These are phyloP conservation scores for Biscogniauxia marginata DNA, from an alignment of 2,329 filamentous ascomycete genomes.

Conservation along the genomic window DNA sequence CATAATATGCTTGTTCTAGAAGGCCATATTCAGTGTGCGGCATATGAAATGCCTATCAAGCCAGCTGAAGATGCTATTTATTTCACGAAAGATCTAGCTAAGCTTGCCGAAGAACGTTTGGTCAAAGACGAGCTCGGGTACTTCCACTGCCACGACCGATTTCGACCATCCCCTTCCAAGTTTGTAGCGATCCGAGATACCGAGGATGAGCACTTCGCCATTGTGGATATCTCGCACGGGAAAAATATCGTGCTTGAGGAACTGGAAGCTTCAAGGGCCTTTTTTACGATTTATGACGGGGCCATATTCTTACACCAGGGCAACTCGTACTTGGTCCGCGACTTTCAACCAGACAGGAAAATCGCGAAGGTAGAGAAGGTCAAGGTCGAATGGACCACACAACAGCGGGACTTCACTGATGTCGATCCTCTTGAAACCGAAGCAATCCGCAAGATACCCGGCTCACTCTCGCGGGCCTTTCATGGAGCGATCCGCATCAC, in stretches of 20 bases:
- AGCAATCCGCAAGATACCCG: constrained; percentile 69
- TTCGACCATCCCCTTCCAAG: constrained; percentile 78
- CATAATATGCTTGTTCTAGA: constrained; percentile 87
- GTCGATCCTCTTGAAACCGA: constrained; percentile 93
- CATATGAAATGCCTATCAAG: constrained; percentile 90
- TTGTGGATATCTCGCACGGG: constrained; percentile 82
- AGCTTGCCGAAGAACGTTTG: constrained; percentile 73
- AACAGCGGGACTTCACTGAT: constrained; percentile 90
- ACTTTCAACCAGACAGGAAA: constrained; percentile 76
- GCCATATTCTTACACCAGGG: constrained; percentile 97
- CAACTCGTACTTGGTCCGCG: constrained; percentile 86
- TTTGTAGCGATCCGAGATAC: constrained; percentile 88
- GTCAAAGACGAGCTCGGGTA: constrained; percentile 74
- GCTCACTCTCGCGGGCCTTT: constrained; percentile 69
- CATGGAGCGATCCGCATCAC: constrained; percentile 84
- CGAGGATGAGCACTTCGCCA: constrained; percentile 86
- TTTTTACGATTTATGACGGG: constrained; percentile 94
- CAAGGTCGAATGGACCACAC: constrained; percentile 91
- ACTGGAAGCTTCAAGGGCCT: constrained; percentile 91
- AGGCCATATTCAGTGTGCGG: constrained; percentile 93
- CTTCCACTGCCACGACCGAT: constrained; percentile 86
- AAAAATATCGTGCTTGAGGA: constrained; percentile 88
- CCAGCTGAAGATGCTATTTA: constrained; percentile 72
- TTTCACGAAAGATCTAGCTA: constrained; percentile 71
- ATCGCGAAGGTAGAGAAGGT: constrained; percentile 87